These are phyloP conservation scores for Diospyros lotus DNA, from an alignment of 148 eudicot genomes.

Conservation along the genomic window DNA sequence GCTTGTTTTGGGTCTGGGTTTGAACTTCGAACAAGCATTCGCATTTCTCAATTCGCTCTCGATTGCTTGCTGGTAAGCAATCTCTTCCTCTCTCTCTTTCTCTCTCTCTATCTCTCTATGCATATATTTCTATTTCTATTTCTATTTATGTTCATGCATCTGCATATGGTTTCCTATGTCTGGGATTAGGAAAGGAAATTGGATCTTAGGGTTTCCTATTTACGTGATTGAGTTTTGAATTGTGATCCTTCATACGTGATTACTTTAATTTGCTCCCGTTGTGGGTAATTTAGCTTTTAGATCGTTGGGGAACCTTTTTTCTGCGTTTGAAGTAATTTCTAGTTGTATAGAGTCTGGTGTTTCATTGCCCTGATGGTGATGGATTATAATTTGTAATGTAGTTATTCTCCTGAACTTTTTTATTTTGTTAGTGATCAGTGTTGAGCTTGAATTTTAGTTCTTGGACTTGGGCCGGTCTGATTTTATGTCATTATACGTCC, in stretches of 20 bases:
- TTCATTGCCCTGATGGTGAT: neutral
- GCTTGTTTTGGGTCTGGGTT: no score
- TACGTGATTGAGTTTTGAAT: neutral
- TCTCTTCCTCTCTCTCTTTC: neutral
- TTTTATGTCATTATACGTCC: neutral
- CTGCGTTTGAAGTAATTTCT: neutral
- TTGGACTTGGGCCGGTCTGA: neutral
- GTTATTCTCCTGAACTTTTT: neutral
- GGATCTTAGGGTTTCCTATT: neutral
- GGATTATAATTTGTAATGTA: neutral
- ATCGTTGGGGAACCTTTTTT: neutral
- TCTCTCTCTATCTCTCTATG: neutral
- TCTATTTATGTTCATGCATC: neutral
- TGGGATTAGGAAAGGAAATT: neutral
- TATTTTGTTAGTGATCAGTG: neutral
- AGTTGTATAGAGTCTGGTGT: neutral
- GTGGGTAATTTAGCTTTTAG: neutral
- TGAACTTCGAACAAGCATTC: no score
- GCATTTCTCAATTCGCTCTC: neutral
- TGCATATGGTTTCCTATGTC: neutral
- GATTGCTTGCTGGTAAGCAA: constrained; percentile 6
- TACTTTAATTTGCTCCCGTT: neutral
- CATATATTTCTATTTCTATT: neutral
- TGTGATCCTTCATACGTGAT: neutral
- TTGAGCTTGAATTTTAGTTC: neutral